Evolutionary conservation across 2,329 filamentous ascomycete genomes (phyloP), one percentile per base, ranked within the genome.

Genomic region (Chrysosporium keratinophilum): DNA sequence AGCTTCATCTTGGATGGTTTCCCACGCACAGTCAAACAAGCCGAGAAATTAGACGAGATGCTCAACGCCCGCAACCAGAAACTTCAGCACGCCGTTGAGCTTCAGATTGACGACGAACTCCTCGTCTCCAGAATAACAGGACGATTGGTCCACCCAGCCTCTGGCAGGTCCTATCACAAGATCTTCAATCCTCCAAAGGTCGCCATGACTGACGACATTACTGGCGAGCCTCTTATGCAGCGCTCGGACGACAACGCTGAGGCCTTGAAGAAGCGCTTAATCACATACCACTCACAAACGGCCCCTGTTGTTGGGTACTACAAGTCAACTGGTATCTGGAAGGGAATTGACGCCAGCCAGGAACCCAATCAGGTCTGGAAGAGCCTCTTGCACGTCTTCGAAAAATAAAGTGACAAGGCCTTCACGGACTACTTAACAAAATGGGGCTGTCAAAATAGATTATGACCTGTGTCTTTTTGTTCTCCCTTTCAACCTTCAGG

Each of bases 1-100:
- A 95, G 91, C 64, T 98, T 98, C 79, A 98, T 98, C 68, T 87
- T 98, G 64, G 93, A 98, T 71, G 93, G 93, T 62, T 98, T 98
- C 80, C 93, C 93, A 55, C 88, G 93, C 67, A 98, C 93, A 55
- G 91, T 98, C 50, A 83, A 88, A 56, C 93, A 98, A 74, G 93
- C 93, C 57, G 84, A 96, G 77, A 84, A 90, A 67, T 85, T 98
- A 67, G 93, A 98, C 73, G 78, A 81, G 63, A 98, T 98, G 93
- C 85, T 98, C 60, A 67, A 74, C 50, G 78, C 77, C 60, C 84
- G 87, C 71, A 78, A 84, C 63, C 86, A 94, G 76, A 86, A 83
- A 65, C 84, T 98, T 61, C 88, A 95, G 75, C 90, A 97, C 74
- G 93, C 91, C 58, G 78, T 98, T 56, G 91, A 98, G 78, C 85